These are phyloP conservation scores for Colletotrichum aenigma DNA, from an alignment of 2,329 filamentous ascomycete species.

Conservation along the genomic window DNA sequence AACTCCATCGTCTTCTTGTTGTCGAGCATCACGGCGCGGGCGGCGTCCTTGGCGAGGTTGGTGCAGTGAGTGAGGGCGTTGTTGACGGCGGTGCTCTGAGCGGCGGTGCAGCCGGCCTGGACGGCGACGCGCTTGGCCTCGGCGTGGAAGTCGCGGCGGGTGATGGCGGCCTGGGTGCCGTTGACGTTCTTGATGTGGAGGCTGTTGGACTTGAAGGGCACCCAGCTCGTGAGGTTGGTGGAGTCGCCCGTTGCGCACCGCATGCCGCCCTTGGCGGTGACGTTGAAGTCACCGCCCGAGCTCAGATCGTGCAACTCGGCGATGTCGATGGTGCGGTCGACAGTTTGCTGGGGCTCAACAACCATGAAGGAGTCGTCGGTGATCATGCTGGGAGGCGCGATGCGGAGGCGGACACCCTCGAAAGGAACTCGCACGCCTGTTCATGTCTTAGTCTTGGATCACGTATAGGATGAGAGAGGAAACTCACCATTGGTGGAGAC, in stretches of 20 bases:
- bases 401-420: conserved; percentile 53
- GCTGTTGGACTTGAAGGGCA: conserved; percentile 61
- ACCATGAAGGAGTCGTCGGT: conserved; percentile 48
- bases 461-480: background rate
- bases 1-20: conserved; percentile 56
- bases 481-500: conserved; percentile 45
- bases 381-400: conserved; percentile 42
- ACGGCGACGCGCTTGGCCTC: conserved; percentile 50
- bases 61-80: conserved; percentile 56
- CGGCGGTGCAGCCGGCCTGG: conserved; percentile 54
- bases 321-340: conserved; percentile 54
- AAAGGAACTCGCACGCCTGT: conserved; percentile 32
- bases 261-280: conserved; percentile 58
- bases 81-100: conserved; percentile 41
- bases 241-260: conserved; percentile 53
- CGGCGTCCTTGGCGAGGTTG: conserved; percentile 51
- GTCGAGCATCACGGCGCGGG: conserved; percentile 19
- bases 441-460: background rate
- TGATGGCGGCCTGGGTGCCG: conserved; percentile 53
- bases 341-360: conserved; percentile 46
- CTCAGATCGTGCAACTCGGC: conserved; percentile 54
- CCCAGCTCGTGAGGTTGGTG: conserved; percentile 52
- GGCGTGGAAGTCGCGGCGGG: conserved; percentile 45
- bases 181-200: conserved; percentile 59
- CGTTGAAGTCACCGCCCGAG: conserved; percentile 52